These are phyloP conservation scores for Talaromyces verruculosus DNA, from an alignment of 2,329 filamentous ascomycete genomes.

Conservation along the genomic window DNA sequence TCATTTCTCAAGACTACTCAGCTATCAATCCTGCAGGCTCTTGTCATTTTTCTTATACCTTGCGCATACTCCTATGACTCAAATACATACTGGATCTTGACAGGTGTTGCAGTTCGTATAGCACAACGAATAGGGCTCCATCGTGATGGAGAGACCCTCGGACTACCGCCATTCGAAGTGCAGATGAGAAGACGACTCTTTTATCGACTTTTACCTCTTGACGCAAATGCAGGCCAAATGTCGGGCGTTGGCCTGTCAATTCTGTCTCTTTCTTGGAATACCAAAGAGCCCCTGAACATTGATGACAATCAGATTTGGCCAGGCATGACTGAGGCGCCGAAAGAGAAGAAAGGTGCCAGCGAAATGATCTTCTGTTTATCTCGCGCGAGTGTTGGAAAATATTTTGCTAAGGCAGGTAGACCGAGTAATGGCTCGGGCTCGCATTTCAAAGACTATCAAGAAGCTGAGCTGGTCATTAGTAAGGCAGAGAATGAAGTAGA, in stretches of 20 bases:
- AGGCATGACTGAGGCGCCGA: background rate
- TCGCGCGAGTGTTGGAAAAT: background rate
- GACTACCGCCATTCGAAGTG: constrained; percentile 61
- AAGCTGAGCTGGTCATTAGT: background rate
- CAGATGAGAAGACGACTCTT: constrained; percentile 66
- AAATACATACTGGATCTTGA: background rate
- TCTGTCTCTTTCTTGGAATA: background rate
- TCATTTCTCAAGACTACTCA: background rate
- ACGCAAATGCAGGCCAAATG: constrained; percentile 21
- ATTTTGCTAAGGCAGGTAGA: background rate
- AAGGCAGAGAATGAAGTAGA: background rate
- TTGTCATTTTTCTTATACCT: background rate
- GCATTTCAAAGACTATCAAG: background rate
- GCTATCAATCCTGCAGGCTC: background rate
- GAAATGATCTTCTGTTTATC: background rate
- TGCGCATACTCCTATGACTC: background rate
- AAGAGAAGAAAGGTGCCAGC: background rate
- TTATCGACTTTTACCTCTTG: constrained; percentile 1
- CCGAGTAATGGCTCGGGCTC: background rate
- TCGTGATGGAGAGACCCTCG: constrained; percentile 58
- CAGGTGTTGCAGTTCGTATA: background rate
- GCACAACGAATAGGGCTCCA: constrained; percentile 36
- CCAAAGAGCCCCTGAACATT: background rate
- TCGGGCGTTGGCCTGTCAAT: background rate
- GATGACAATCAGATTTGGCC: background rate